Evolutionary conservation across 371 early-diverging fungal genomes (phyloP), one percentile per base, ranked within the genome.

Genomic region (Actinomortierella wolfii): DNA sequence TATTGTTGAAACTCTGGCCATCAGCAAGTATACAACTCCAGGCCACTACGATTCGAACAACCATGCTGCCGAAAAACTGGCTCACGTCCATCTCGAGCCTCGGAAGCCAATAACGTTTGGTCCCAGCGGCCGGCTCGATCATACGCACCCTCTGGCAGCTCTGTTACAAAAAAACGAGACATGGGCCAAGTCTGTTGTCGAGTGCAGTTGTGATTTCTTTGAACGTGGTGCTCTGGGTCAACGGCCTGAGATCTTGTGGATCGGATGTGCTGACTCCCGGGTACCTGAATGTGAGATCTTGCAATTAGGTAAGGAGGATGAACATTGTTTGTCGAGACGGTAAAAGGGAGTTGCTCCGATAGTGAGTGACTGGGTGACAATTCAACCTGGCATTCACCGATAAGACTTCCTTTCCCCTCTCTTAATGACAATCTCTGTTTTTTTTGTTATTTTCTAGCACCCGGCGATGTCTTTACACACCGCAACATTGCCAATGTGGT

Each of bases 401-500:
- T 11, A 42, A 20, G 15, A 25, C 15, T 51, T 46, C 42, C 45
- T 29, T 43, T 58, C 56, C 50, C 9, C 49, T 51, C 52, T 60
- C 23, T 62, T 54, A 43, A 7, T 41, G 15, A 41, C 15, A 17
- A n/a, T 57, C 62, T 14, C 47, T 52, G 61, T 40, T 40, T 25
- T 18, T 15, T 61, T 46, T 34, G 61, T 40, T 61, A 29, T 5
- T 0, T 60, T 51, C 44, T 78, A 51, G 80, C 76, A 23, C 90
- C 92, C 15, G 97, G 98, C 44, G 96, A 97, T 48, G 81, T 97
- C 34, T 98, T 97, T 80, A 93, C 94, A 13, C 95, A 95, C 80
- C 86, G 97, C 68, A 98, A 97, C 81, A 95, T 98, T 57, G 98
- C 97, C 68, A 97, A 97, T 78, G 88, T 94, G 17, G 89, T 97